Percentiles rank a stretch among this genome's conserved stretches.
Conservation (phyloP, 208 protist genomes). For the Crithidia mellificae region DNA sequence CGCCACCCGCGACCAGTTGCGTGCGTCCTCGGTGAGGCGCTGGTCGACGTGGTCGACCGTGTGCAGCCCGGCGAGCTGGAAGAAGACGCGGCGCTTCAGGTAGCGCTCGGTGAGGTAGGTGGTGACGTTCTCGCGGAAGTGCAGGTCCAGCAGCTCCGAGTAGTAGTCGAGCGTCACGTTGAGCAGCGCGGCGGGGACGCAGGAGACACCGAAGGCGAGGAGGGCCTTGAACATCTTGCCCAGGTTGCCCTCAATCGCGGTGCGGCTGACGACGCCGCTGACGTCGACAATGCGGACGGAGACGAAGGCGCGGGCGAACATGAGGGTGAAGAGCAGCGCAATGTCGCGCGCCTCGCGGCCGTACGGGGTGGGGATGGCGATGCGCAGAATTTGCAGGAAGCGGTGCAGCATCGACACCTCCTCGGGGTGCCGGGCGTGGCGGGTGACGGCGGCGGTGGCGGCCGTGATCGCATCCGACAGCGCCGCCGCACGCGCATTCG, state of each 20-base stretch:
- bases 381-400: slow-evolving; percentile 46
- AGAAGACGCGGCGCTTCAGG: slow-evolving; percentile 67
- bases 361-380: slow-evolving; percentile 47
- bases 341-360: slow-evolving; percentile 46
- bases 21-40: slow-evolving; percentile 68
- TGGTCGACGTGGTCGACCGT: slow-evolving; percentile 61
- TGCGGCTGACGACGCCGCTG: slow-evolving; percentile 32
- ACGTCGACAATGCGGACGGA: slow-evolving; percentile 43
- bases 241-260: slow-evolving; percentile 42
- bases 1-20: slow-evolving; percentile 39
- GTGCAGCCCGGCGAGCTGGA: slow-evolving; percentile 53
- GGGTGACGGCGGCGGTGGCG: not conserved
- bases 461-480: slow-evolving; percentile 1
- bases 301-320: slow-evolving; percentile 49
- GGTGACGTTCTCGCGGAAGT: slow-evolving; percentile 64
- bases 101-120: slow-evolving; percentile 64
- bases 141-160: slow-evolving; percentile 50
- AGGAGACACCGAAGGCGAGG: slow-evolving; percentile 38
- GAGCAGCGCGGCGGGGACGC: slow-evolving; percentile 49
- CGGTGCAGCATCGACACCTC: slow-evolving; percentile 13
- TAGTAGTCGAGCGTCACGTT: slow-evolving; percentile 65
- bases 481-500: not conserved
- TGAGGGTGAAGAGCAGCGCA: slow-evolving; percentile 35
- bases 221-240: slow-evolving; percentile 29
- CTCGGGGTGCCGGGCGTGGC: not conserved